Base-by-base conservation (phyloP, 306 rosid species). In the Lathyrus oleraceus region DNA sequence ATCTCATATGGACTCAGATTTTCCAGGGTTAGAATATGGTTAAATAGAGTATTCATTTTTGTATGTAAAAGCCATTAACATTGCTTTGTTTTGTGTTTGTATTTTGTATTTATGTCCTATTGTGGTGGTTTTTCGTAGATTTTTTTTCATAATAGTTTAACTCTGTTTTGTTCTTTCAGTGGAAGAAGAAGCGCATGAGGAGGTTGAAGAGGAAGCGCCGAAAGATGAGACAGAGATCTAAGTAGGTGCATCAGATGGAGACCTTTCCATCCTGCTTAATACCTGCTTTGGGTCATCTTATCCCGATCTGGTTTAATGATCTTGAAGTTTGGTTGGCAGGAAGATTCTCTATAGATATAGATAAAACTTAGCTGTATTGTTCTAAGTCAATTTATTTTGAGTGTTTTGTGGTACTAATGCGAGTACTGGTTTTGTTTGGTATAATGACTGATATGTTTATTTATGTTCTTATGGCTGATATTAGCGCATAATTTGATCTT, bases 181-280 rank as follows among this genome's bases (percentile, higher is more conserved):
- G 95, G 95, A 91, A 91, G 97, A 91, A 91, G 95, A 91, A 91
- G 92, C 90, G 96, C 12, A 90, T 90, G 96, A 88, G 96, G 90
- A 90, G 96, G 73, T 65, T 90, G 85, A 90, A 91, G 89, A 91
- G 97, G 80, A 91, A 91, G 89, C 97, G 97, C 85, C 76, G 95
- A 88, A 91, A 91, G 95, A 91, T 91, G 97, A 91, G 97, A 63
- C 97, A 91, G 75, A 85, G 97, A 79, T 91, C 97, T 2, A 91
- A 91, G 92, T 91, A 87, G 88, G 72, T 28, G 28, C 13, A 8
- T 61, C 19, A 5, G 35, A 67, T 19, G 60, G 67, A 21, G 79
- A 74, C 9, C 65, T 47, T 71, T 75, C 72, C 25, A 16, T 48
- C 74, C 14, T 43, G 53, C 5, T n/a, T 5, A 3, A 1, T 10